Percentiles rank a stretch among this genome's conserved stretches.
These are phyloP conservation scores for Darksidea phi DNA, from an alignment of 495 filamentous ascomycete species.

Conservation along the genomic window DNA sequence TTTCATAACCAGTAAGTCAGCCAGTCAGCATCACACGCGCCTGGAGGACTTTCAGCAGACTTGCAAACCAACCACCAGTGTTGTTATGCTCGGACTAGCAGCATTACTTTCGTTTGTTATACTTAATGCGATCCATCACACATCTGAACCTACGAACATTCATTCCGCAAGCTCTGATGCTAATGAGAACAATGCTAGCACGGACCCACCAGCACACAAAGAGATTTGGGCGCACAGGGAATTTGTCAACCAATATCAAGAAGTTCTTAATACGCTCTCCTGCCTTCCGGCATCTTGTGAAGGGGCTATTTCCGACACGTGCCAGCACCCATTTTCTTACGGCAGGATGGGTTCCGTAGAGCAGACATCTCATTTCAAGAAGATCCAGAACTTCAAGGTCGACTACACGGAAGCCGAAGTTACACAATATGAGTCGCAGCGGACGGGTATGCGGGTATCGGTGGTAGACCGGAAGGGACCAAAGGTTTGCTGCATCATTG, in stretches of 20 bases:
- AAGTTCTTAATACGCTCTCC: background rate
- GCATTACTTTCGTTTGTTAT: no score
- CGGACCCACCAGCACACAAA: slow-evolving; percentile 23
- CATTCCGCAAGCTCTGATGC: background rate
- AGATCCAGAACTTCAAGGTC: slow-evolving; percentile 76
- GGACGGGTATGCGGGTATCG: slow-evolving; percentile 90
- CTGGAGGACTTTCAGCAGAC: no score
- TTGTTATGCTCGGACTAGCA: no score
- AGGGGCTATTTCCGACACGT: background rate
- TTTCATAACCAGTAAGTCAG: no score
- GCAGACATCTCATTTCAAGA: slow-evolving; percentile 63
- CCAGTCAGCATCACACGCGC: no score
- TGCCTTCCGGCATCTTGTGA: background rate
- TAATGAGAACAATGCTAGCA: slow-evolving; percentile 26
- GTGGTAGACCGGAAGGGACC: slow-evolving; percentile 90
- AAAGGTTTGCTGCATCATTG: slow-evolving; percentile 50
- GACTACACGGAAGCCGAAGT: slow-evolving; percentile 84
- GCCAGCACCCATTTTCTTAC: background rate
- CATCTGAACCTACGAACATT: background rate
- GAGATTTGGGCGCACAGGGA: background rate
- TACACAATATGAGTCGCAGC: slow-evolving; percentile 81
- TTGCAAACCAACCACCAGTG: no score
- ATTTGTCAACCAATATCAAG: background rate
- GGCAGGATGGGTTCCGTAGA: slow-evolving; percentile 25
- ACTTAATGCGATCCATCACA: no score